These are phyloP conservation scores for Cyanidiococcus yangmingshanensis DNA, from an alignment of 23 red algal genomes.

Conservation along the genomic window DNA sequence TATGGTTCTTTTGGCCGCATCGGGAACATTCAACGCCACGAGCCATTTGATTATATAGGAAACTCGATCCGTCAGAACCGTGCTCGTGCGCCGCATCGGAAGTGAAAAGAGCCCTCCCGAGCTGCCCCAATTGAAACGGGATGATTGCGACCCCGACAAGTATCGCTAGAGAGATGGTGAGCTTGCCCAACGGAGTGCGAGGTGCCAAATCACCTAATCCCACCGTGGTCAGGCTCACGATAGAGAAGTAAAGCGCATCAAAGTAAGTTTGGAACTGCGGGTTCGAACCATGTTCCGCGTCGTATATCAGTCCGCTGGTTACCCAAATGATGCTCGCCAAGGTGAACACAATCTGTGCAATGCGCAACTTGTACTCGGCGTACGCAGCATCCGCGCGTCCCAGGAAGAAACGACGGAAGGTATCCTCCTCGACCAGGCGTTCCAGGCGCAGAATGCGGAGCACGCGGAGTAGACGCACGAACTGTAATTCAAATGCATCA, in stretches of 20 bases:
- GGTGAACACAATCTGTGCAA: constrained; percentile 21
- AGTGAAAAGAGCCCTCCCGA: constrained; percentile 3
- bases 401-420: constrained; percentile 8
- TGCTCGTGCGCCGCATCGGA: not conserved
- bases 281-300: constrained; percentile 8
- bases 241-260: constrained; percentile 36
- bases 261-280: constrained; percentile 20
- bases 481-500: not conserved
- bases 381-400: constrained; percentile 16
- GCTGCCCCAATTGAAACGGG: constrained; percentile 3
- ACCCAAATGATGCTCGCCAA: constrained; percentile 13
- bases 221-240: constrained; percentile 35
- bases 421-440: constrained; percentile 13
- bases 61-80: not conserved
- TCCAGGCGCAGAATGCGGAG: constrained; percentile 17
- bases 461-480: constrained; percentile 18
- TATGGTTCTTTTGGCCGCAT: not conserved
- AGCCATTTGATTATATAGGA: not conserved
- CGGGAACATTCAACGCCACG: not conserved
- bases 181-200: constrained; percentile 17
- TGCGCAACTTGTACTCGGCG: constrained; percentile 9
- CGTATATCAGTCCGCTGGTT: constrained; percentile 14
- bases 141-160: constrained; percentile 36
- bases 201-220: constrained; percentile 47
- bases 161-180: constrained; percentile 33